A percentile compares a stretch with the other conserved stretches of the same genome.
Conservation (phyloP, 768 basidiomycete genomes). For the Boletus speciosus region DNA sequence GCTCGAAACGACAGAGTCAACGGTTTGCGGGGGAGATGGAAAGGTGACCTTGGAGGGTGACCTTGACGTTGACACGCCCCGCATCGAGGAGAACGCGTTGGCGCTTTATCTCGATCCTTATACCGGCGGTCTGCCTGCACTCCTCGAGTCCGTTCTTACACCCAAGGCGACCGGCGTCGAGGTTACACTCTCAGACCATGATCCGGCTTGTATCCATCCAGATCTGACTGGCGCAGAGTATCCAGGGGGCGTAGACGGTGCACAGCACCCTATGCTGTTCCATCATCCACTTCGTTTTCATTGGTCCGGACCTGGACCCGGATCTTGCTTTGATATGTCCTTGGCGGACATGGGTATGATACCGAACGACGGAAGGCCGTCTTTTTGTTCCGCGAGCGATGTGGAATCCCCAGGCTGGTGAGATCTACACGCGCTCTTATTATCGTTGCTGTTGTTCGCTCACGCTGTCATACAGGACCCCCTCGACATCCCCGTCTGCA, state of each 20-base stretch:
- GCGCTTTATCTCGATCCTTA: slow-evolving; percentile 17
- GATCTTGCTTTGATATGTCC: background rate
- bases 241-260: background rate
- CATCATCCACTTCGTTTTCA: background rate
- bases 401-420: background rate
- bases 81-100: background rate
- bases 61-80: background rate
- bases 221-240: background rate
- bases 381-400: background rate
- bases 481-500: slow-evolving; percentile 2
- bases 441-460: background rate
- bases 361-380: background rate
- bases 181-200: background rate
- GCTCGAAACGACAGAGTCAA: background rate
- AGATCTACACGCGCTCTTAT: background rate
- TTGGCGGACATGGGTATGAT: background rate
- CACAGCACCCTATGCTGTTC: background rate
- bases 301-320: background rate
- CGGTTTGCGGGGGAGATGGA: background rate
- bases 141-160: background rate
- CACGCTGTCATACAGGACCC: background rate
- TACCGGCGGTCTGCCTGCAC: slow-evolving; percentile 54
- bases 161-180: background rate
- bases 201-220: background rate
- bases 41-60: background rate